Evolutionary conservation across 108 stramenopile species (phyloP).

Genomic region (Poteriospumella lacustris): DNA sequence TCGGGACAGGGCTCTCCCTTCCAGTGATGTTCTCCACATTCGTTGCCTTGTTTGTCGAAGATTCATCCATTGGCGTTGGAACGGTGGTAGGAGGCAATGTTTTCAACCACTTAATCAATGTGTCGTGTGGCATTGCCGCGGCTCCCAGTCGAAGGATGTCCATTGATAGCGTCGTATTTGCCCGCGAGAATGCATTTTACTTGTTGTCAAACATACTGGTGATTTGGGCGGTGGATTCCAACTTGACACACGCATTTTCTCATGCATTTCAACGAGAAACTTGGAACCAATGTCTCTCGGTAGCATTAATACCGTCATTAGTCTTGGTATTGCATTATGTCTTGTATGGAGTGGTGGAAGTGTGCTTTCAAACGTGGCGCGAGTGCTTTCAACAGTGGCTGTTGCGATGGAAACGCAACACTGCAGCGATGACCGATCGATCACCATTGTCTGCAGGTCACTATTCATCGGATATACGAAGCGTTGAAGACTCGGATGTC

Average conservation of each 20-base stretch:
- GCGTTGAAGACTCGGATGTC: no score
- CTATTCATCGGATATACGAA: no score
- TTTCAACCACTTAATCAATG: conserved; percentile 77
- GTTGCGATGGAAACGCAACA: no score
- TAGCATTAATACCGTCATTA: background rate
- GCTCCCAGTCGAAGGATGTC: background rate
- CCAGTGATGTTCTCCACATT: conserved; percentile 1
- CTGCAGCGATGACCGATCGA: no score
- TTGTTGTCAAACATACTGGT: background rate
- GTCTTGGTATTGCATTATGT: background rate
- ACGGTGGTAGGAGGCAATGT: conserved; percentile 63
- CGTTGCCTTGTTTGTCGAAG: conserved; percentile 68
- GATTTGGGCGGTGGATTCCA: background rate
- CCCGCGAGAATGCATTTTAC: background rate
- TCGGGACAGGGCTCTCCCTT: background rate
- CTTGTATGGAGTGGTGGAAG: background rate
- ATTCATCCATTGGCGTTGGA: conserved; percentile 70
- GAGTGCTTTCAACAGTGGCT: no score
- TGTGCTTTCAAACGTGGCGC: background rate
- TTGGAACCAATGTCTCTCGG: background rate
- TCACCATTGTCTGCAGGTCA: no score
- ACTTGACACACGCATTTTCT: background rate
- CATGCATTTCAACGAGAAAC: background rate
- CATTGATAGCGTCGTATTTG: background rate
- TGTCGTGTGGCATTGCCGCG: conserved; percentile 52